These are phyloP conservation scores for Hypoxylon sp. DNA, from an alignment of 2,329 filamentous ascomycete species.

Conservation along the genomic window DNA sequence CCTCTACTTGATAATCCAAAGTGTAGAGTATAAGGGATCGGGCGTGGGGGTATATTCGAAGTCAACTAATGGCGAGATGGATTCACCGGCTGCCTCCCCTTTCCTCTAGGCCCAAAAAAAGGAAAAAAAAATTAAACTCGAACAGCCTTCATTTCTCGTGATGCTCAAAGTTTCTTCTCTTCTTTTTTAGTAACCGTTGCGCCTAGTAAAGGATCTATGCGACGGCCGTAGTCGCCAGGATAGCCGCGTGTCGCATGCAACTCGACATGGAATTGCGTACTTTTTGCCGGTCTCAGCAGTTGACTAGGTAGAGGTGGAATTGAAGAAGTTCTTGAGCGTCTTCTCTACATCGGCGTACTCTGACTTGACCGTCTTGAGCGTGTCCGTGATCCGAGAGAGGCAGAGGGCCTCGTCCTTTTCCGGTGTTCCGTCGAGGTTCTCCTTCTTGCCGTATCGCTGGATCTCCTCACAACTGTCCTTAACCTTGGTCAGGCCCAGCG, in stretches of 20 bases:
- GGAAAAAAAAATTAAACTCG: slow-evolving; percentile 27
- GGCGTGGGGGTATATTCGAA: slow-evolving; percentile 36
- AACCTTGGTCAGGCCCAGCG: slow-evolving; percentile 88
- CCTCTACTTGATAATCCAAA: slow-evolving; percentile 39
- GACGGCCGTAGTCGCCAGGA: slow-evolving; percentile 18
- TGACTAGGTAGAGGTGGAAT: slow-evolving; percentile 38
- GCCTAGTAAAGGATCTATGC: slow-evolving; percentile 14
- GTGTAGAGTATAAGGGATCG: slow-evolving; percentile 27
- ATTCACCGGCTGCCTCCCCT: slow-evolving; percentile 26
- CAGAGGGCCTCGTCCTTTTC: slow-evolving; percentile 73
- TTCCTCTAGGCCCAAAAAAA: too few species aligned
- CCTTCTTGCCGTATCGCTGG: slow-evolving; percentile 85
- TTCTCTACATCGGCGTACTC: slow-evolving; percentile 79
- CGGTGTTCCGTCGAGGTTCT: slow-evolving; percentile 76
- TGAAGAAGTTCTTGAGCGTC: slow-evolving; percentile 75
- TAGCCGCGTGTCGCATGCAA: slow-evolving; percentile 23
- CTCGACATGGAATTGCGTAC: slow-evolving; percentile 16
- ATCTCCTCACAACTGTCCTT: slow-evolving; percentile 96
- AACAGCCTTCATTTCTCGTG: slow-evolving; percentile 48
- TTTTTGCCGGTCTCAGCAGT: slow-evolving; percentile 7
- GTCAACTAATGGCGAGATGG: slow-evolving; percentile 35
- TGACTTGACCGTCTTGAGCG: slow-evolving; percentile 73
- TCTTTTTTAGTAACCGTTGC: slow-evolving; percentile 28
- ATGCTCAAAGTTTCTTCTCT: slow-evolving; percentile 40
- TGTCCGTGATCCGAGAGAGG: slow-evolving; percentile 73